Conservation (phyloP, 768 basidiomycete genomes). For the Amanita pallidorosea region DNA sequence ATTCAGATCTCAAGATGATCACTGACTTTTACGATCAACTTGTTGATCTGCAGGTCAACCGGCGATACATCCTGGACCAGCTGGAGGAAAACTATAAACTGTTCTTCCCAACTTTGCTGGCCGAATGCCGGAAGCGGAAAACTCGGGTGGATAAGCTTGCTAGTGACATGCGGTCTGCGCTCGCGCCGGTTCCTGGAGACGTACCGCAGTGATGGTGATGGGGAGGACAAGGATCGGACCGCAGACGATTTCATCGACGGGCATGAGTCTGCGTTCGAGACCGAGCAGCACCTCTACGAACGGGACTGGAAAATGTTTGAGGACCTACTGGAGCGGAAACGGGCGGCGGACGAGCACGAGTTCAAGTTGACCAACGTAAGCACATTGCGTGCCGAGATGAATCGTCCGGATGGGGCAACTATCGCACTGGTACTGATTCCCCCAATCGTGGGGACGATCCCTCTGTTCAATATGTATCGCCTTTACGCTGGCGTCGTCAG, state of each 20-base stretch:
- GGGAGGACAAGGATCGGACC: background rate
- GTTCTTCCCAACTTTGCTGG: background rate
- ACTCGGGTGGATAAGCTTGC: background rate
- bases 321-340: background rate
- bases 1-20: background rate
- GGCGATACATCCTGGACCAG: background rate
- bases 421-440: background rate
- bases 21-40: background rate
- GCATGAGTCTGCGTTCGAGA: background rate
- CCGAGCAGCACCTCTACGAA: background rate
- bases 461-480: slow-evolving; percentile 1
- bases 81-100: background rate
- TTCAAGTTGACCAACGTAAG: background rate
- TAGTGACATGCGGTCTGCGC: background rate
- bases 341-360: background rate
- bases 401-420: background rate
- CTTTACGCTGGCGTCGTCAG: background rate
- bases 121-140: background rate
- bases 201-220: background rate
- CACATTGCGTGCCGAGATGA: background rate
- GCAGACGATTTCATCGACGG: background rate
- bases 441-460: background rate
- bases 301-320: background rate
- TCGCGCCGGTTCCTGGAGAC: background rate
- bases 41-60: background rate